Conservation (phyloP, 768 basidiomycete species). For the Rhodotorula graminis region DNA sequence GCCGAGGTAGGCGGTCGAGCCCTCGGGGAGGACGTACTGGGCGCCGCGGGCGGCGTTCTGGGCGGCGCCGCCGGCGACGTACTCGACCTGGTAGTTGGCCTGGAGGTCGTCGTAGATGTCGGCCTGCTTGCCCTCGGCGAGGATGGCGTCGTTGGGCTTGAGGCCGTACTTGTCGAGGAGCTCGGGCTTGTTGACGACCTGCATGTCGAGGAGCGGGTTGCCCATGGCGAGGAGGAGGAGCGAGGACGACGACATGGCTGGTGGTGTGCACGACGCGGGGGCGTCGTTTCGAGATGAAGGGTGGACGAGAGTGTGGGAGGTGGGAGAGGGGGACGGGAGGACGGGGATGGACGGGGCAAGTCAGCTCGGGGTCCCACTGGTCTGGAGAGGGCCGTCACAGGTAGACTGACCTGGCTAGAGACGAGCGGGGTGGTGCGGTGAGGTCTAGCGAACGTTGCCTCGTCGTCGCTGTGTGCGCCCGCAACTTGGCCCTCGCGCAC, state of each 20-base stretch:
- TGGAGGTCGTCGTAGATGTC: slow-evolving; percentile 87
- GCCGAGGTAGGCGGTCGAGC: slow-evolving; percentile 88
- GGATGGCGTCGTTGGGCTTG: slow-evolving; percentile 90
- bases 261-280: too few species aligned
- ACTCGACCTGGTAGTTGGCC: slow-evolving; percentile 67
- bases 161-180: slow-evolving; percentile 84
- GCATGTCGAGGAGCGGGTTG: slow-evolving; percentile 90
- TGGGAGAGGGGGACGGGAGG: too few species aligned
- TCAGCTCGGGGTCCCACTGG: too few species aligned
- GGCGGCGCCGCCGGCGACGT: slow-evolving; percentile 93
- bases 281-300: background rate
- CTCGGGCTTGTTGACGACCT: slow-evolving; percentile 76
- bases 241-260: slow-evolving; percentile 35
- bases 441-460: too few species aligned
- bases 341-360: too few species aligned
- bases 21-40: slow-evolving; percentile 82
- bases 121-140: slow-evolving; percentile 81
- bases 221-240: slow-evolving; percentile 77
- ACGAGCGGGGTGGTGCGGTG: too few species aligned
- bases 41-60: slow-evolving; percentile 96
- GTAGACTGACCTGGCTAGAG: too few species aligned
- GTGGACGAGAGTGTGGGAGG: background rate
- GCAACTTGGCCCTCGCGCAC: too few species aligned
- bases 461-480: too few species aligned
- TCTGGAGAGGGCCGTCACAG: too few species aligned